Evolutionary conservation across 1,139 yeast species (phyloP).

Genomic region (Scheffersomyces titani): DNA sequence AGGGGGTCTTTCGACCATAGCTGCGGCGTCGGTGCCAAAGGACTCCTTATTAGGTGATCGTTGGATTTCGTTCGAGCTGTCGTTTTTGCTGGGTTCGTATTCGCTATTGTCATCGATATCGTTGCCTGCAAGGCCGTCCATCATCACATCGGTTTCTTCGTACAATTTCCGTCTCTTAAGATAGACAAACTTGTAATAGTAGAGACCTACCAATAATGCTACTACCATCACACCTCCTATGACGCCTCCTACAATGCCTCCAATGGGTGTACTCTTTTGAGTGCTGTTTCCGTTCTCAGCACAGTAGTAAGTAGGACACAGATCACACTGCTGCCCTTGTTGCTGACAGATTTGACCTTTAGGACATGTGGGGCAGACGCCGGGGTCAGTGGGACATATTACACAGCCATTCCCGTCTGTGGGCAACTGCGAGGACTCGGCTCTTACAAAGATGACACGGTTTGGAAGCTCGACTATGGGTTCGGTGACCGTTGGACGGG

Average conservation of each 20-base stretch:
- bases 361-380: constrained; percentile 59
- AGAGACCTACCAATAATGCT: constrained; percentile 30
- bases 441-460: constrained; percentile 3
- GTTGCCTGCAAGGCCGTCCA: constrained; percentile 11
- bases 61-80: background rate
- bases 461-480: background rate
- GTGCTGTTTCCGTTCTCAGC: constrained; percentile 15
- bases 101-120: constrained; percentile 12
- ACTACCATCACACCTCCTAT: constrained; percentile 50
- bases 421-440: constrained; percentile 10
- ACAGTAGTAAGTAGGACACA: constrained; percentile 63
- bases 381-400: constrained; percentile 40
- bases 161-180: constrained; percentile 19
- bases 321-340: constrained; percentile 53
- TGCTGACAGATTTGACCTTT: constrained; percentile 51
- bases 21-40: constrained; percentile 5
- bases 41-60: constrained; percentile 2
- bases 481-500: background rate
- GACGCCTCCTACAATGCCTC: constrained; percentile 69
- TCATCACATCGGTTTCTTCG: constrained; percentile 16
- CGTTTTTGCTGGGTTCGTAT: constrained; percentile 7
- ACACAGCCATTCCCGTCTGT: constrained; percentile 45
- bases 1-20: constrained; percentile 8
- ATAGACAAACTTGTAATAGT: constrained; percentile 29
- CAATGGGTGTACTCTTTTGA: constrained; percentile 24